These are phyloP conservation scores for Aspergillus costaricaensis DNA, from an alignment of 2,329 filamentous ascomycete genomes.

Conservation along the genomic window DNA sequence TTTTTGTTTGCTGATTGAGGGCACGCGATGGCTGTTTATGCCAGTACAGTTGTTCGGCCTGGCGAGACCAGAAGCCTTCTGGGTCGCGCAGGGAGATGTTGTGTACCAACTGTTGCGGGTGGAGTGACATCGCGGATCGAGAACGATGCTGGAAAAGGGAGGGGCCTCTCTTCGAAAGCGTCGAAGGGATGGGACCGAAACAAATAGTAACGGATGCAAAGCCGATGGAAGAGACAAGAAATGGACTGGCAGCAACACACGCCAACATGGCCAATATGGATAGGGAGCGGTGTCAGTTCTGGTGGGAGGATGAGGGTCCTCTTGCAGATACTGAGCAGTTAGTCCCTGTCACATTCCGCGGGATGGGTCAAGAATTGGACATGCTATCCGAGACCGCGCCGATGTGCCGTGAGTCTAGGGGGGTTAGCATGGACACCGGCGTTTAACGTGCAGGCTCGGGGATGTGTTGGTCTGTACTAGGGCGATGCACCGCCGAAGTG, in stretches of 20 bases:
- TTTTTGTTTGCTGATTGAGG: slow-evolving; percentile 64
- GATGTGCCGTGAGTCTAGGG: not conserved
- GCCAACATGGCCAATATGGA: not conserved
- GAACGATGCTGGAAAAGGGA: not conserved
- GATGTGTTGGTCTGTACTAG: not conserved
- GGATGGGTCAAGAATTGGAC: not conserved
- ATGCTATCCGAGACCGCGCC: not conserved
- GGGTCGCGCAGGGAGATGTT: slow-evolving; percentile 66
- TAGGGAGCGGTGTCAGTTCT: not conserved
- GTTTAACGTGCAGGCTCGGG: not conserved
- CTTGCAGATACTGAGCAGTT: slow-evolving; percentile 2
- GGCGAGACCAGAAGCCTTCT: slow-evolving; percentile 71
- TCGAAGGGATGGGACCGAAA: not conserved
- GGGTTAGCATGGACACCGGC: not conserved
- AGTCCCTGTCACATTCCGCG: slow-evolving; percentile 8
- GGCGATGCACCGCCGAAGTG: not conserved
- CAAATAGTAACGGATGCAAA: not conserved
- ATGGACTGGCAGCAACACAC: not conserved
- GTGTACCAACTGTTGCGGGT: slow-evolving; percentile 55
- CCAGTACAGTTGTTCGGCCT: slow-evolving; percentile 78
- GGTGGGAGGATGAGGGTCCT: slow-evolving; percentile 6
- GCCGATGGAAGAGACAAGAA: not conserved
- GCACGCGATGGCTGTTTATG: slow-evolving; percentile 70
- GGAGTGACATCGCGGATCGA: slow-evolving; percentile 26
- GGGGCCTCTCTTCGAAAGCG: not conserved